phyloP scores from a whole-genome alignment of 2,329 filamentous ascomycete genomes.

The Monosporascus sp. region DNA sequence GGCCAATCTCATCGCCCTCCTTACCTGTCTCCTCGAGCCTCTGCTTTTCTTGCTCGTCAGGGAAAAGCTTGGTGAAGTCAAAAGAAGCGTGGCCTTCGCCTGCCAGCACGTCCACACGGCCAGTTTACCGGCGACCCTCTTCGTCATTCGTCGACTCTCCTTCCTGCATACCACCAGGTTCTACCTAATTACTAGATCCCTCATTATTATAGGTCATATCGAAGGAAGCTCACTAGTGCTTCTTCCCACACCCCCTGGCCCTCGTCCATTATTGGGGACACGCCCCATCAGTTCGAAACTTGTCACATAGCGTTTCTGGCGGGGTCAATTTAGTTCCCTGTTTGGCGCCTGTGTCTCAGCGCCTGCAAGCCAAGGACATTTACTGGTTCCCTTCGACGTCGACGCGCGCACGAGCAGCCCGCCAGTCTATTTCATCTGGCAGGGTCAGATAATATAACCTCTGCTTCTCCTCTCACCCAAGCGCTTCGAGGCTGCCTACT shows the following conservation, averaged over 20 bases:
- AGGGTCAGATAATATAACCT: slow-evolving; percentile 28
- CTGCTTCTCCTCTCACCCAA: slow-evolving; percentile 16
- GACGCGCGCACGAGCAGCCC: background rate
- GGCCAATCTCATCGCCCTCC: slow-evolving; percentile 1
- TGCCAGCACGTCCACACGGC: background rate
- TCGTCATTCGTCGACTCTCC: too few relatives aligned
- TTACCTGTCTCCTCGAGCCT: background rate
- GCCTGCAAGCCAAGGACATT: slow-evolving; percentile 10
- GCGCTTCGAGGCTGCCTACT: slow-evolving; percentile 30
- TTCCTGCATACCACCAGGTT: too few relatives aligned
- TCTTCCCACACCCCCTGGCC: slow-evolving; percentile 1
- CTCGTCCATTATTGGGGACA: slow-evolving; percentile 11
- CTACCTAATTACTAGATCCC: background rate
- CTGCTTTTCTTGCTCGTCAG: background rate
- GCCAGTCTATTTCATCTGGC: slow-evolving; percentile 5
- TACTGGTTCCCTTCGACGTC: slow-evolving; percentile 7
- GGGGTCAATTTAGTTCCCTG: slow-evolving; percentile 21
- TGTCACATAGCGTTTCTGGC: slow-evolving; percentile 22
- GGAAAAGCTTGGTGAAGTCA: background rate
- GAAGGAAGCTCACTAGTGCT: background rate
- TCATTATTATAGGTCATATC: background rate
- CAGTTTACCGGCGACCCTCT: too few relatives aligned
- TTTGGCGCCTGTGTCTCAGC: slow-evolving; percentile 27
- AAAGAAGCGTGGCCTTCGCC: background rate
- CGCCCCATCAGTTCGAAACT: slow-evolving; percentile 20